Base-by-base conservation (phyloP, 441 rosid genomes). In the Pelargonium cotyledonis region DNA sequence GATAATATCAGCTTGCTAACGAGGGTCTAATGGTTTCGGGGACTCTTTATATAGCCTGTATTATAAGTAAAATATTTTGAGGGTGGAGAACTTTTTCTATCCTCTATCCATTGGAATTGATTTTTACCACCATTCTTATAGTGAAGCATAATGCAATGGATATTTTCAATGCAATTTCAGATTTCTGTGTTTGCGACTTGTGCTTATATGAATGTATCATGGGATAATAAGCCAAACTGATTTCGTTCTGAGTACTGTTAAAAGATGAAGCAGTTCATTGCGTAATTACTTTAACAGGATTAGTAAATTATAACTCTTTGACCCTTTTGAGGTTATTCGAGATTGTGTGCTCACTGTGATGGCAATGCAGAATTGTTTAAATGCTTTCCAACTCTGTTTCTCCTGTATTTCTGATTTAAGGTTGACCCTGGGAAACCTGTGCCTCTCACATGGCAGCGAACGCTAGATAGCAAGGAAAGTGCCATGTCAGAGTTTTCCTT, bases 361-460 rank as follows among this genome's bases (percentile, higher is more conserved):
- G 38, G 31, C 29, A 40, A 49, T 55, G 8, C 16, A 14, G 61
- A 15, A 4, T 66, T 47, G 61, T 35, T 67, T 44, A 31, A 67
- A 31, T 15, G 41, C 65, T 64, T 73, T 60, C 80, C 71, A n/a
- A 69, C 61, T 65, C 53, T 38, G 11, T 9, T 68, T 63, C 51
- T 64, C 58, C 72, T 60, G 23, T 69, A 15, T 70, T 10, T 73
- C 40, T 70, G 40, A 40, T 55, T 55, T 55, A 77, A 89, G 88
- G 91, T 86, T 79, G 86, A 88, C 72, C 86, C 89, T 2, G 88
- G 76, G 60, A 82, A 84, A 75, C 96, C 93, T 67, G 81, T 91
- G 63, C 38, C 88, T 44, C 82, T 89, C 72, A 88, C 98, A 65
- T 94, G 97, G 98, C 85, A 85, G 75, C 80, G 96, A 62, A 88